These are phyloP conservation scores for Myriosclerotinia duriaeana DNA, from an alignment of 2,329 filamentous ascomycete species.

Conservation along the genomic window DNA sequence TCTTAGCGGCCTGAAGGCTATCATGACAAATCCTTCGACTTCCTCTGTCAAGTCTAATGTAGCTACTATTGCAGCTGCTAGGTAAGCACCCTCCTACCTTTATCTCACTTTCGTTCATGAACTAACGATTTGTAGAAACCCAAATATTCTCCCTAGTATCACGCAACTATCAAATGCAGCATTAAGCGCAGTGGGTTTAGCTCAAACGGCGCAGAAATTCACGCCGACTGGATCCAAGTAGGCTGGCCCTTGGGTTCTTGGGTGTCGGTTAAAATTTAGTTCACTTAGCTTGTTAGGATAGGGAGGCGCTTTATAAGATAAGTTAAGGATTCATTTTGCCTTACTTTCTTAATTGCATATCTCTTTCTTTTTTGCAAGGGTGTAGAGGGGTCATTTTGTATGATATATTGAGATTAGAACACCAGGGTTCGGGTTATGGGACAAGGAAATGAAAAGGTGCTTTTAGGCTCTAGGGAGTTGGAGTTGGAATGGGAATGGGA, in stretches of 20 bases:
- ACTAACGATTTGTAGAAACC: slow-evolving; percentile 29
- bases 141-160: slow-evolving; percentile 37
- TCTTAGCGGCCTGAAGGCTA: slow-evolving; percentile 30
- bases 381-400: not conserved
- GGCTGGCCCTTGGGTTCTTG: not conserved
- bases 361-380: not conserved
- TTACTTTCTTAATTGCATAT: not conserved
- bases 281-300: not conserved
- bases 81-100: not conserved
- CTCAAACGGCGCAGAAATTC: slow-evolving; percentile 29
- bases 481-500: no score
- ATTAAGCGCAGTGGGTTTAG: slow-evolving; percentile 27
- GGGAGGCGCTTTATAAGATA: not conserved
- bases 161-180: slow-evolving; percentile 36
- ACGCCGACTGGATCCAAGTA: slow-evolving; percentile 27
- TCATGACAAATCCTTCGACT: slow-evolving; percentile 24
- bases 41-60: slow-evolving; percentile 5
- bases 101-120: no score
- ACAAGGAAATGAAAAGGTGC: not conserved
- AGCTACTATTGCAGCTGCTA: slow-evolving; percentile 23
- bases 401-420: not conserved
- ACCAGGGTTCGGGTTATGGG: not conserved
- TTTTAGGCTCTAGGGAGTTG: not conserved
- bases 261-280: not conserved
- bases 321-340: not conserved